Percentiles rank a stretch among this genome's conserved stretches.
Evolutionary conservation across 768 basidiomycete genomes (phyloP).

Genomic region (Hypsizygus marmoreus): DNA sequence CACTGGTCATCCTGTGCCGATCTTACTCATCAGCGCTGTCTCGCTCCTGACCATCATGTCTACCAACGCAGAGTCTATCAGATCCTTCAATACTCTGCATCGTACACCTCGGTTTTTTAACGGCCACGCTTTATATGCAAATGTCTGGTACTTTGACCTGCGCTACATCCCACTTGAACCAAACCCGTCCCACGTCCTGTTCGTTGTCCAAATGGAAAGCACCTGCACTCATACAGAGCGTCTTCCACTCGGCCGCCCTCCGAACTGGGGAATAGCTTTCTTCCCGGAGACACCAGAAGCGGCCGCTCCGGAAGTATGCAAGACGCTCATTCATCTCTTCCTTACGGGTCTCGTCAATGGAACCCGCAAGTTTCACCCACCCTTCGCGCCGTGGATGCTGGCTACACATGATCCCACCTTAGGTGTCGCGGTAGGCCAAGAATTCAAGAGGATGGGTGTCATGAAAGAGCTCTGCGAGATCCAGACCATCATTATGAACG

Average conservation of each 20-base stretch:
- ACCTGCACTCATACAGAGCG: constrained; percentile 24
- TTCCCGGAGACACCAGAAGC: constrained; percentile 32
- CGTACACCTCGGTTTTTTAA: constrained; percentile 16
- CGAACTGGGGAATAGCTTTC: constrained; percentile 20
- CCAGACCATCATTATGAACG: constrained; percentile 14
- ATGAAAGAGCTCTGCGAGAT: constrained; percentile 25
- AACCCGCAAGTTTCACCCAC: background rate
- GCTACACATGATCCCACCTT: constrained; percentile 26
- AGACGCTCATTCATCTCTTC: constrained; percentile 30
- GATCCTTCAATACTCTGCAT: constrained; percentile 27
- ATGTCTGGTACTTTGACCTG: constrained; percentile 37
- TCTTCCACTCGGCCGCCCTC: constrained; percentile 20
- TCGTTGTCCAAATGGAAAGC: constrained; percentile 31
- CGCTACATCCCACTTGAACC: constrained; percentile 36
- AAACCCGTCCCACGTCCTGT: constrained; percentile 30
- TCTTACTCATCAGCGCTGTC: background rate
- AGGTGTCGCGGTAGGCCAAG: constrained; percentile 24
- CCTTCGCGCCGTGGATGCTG: constrained; percentile 26
- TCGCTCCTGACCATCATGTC: background rate
- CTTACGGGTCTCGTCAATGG: constrained; percentile 15
- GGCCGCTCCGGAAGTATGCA: constrained; percentile 31
- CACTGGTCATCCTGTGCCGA: background rate
- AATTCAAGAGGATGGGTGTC: constrained; percentile 30
- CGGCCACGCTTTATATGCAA: constrained; percentile 22
- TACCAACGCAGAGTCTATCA: background rate